Evolutionary conservation across 352 stramenopile genomes (phyloP), one percentile per base, ranked within the genome.

Genomic region (Globisporangium paroecandrum): DNA sequence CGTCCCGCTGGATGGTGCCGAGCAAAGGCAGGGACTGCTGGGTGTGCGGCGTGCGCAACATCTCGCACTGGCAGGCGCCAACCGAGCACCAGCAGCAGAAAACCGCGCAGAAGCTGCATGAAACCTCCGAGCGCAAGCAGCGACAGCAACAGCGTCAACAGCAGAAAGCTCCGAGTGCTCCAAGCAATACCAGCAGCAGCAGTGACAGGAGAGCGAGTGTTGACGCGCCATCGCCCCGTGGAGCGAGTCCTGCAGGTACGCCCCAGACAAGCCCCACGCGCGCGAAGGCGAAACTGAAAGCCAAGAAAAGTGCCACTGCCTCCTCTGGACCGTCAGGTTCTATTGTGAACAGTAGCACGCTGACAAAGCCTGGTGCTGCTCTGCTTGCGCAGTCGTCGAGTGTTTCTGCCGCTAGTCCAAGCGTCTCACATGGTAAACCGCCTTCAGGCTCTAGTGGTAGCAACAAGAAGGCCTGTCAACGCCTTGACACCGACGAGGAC

Each of bases 21-120:
- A 91, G 78, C 65, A 72, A 62, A 36, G 75, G 79, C 0, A 51
- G 72, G 3, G 76, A 83, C 51, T 94, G 86, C 66, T 94, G 86
- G 86, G 86, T 94, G 12, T 94, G 86, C 62, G 83, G 82, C 43
- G 82, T 91, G 3, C 82, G 85, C 58, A 92, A 91, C 54, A 74
- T 89, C 13, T 77, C 74, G 9, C 86, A 94, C 49, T 94, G 86
- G 86, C 66, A 73, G 59, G 69, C 67, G 8, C 70, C 76, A 20
- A 66, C 76, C 10, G 76, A 84, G 43, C 73, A 72, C n/a, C 67
- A 69, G 47, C 79, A 84, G 68, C 67, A 65, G 18, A 74, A 74
- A 57, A 64, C 58, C 5, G 58, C 54, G 57, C 58, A 41, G 5
- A 73, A 70, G 47, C 49, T 46, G 27, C 59, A 62, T n/a, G 57